Percentiles rank a stretch among this genome's conserved stretches.
Conservation (phyloP, 164 flowering plant species). For the Dillenia turbinata region DNA sequence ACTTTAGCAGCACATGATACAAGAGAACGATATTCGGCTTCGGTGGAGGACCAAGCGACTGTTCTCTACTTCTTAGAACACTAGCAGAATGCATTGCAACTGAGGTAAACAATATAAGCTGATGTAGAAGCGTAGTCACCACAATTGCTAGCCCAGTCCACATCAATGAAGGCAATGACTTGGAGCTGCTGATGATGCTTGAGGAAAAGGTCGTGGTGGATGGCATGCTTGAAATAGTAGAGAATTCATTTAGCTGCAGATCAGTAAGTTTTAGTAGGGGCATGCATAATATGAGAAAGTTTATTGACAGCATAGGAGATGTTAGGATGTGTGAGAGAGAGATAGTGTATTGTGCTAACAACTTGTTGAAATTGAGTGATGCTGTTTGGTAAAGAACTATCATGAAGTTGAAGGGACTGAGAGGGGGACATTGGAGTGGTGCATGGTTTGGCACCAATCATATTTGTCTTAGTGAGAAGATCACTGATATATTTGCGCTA, state of each 20-base stretch:
- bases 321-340: constrained; percentile 12
- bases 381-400: not conserved
- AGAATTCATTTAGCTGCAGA: constrained; percentile 1
- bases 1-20: not conserved
- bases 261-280: constrained; percentile 5
- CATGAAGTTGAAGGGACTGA: not conserved
- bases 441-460: constrained; percentile 2
- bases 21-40: constrained; percentile 3
- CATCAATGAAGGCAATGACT: not conserved
- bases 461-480: constrained; percentile 3
- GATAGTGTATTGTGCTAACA: constrained; percentile 11
- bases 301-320: no score
- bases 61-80: not conserved
- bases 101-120: constrained; percentile 1
- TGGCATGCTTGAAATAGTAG: not conserved
- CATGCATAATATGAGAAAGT: not conserved
- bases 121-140: not conserved
- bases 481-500: constrained; percentile 12
- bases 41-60: not conserved
- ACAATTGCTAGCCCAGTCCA: not conserved
- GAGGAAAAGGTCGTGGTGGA: constrained; percentile 1
- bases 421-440: constrained; percentile 2
- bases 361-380: constrained; percentile 2
- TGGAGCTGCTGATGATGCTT: not conserved
- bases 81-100: not conserved